Evolutionary conservation across 768 basidiomycete genomes (phyloP), one percentile per base, ranked within the genome.

Genomic region (Ramaria sp.): DNA sequence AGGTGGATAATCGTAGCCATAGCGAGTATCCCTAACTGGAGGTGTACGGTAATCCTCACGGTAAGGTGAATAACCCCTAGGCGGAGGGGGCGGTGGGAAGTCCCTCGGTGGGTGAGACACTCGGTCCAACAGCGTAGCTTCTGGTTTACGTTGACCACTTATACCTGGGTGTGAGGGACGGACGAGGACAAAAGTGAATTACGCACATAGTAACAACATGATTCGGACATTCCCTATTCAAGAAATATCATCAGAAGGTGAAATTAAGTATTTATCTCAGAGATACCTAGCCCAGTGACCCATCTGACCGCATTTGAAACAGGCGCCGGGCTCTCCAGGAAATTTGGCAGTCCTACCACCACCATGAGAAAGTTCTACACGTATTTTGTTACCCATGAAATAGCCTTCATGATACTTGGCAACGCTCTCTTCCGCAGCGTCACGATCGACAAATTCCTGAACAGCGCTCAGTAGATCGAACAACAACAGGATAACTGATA

Each of bases 321-420:
- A 92, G 43, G 88, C 85, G 3, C 88, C 87, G 13, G 88, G 87
- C 50, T 90, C 90, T n/a, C 83, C 81, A n/a, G 78, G 68, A 57
- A 82, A 87, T 64, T 88, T 90, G 8, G 85, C 83, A 13, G 83
- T 81, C 55, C 87, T 75, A 15, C 88, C 85, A 50, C 88, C 88
- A 28, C 88, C 87, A 65, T 84, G 88, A 30, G 90, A 91, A 13
- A 84, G 70, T 63, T 92, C 90, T 9, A 92, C 90, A 10, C 86
- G 82, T 54, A 93, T 90, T 72, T 88, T 90, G 67, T 89, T 90
- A 41, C 90, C 89, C 88, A 93, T 88, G 66, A 93, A 93, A 58
- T 74, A 83, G 1, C 89, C 88, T 71, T 91, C 88, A 58, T 93
- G 78, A 61, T 92, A 93, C 64, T 90, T 90, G 4, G 82, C 78